Percentiles rank a stretch among this genome's conserved stretches.
phyloP scores from a whole-genome alignment of 257 asterid genomes.

The Penstemon davidsonii region DNA sequence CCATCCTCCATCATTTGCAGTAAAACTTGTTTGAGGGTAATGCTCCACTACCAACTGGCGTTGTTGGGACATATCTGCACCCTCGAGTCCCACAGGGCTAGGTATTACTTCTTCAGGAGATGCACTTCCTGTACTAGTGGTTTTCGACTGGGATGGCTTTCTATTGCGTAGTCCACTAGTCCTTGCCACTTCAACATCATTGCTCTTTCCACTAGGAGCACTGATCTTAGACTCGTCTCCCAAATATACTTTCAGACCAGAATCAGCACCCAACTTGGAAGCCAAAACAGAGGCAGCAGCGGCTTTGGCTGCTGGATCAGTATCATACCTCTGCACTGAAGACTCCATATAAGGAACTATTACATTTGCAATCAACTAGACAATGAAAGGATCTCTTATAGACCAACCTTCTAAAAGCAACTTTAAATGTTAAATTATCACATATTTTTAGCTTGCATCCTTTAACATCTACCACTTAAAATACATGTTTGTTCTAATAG shows the following conservation, averaged over 20 bases:
- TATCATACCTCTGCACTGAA: slow-evolving; percentile 63
- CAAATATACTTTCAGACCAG: slow-evolving; percentile 57
- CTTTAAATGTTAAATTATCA: not conserved
- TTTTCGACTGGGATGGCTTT: slow-evolving; percentile 38
- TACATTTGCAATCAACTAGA: slow-evolving; percentile 5
- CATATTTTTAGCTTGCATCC: not conserved
- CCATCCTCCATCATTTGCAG: slow-evolving; percentile 60
- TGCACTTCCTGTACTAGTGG: slow-evolving; percentile 33
- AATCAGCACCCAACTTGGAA: slow-evolving; percentile 69
- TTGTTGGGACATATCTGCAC: slow-evolving; percentile 36
- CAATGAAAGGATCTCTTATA: not conserved
- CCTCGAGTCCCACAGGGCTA: slow-evolving; percentile 30
- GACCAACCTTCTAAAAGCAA: not conserved
- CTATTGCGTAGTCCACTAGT: slow-evolving; percentile 54
- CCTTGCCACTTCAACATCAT: slow-evolving; percentile 50
- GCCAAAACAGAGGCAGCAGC: slow-evolving; percentile 80
- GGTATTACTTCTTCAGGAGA: slow-evolving; percentile 36
- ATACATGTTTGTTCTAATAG: not conserved
- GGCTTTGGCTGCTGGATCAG: slow-evolving; percentile 80
- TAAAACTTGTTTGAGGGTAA: slow-evolving; percentile 42
- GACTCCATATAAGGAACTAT: slow-evolving; percentile 21
- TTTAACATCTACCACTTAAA: not conserved
- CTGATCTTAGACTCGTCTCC: slow-evolving; percentile 44
- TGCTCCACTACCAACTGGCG: slow-evolving; percentile 58
- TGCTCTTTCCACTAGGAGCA: slow-evolving; percentile 48